Base-by-base conservation (phyloP, 352 stramenopile genomes). In the Globisporangium nagaii region DNA sequence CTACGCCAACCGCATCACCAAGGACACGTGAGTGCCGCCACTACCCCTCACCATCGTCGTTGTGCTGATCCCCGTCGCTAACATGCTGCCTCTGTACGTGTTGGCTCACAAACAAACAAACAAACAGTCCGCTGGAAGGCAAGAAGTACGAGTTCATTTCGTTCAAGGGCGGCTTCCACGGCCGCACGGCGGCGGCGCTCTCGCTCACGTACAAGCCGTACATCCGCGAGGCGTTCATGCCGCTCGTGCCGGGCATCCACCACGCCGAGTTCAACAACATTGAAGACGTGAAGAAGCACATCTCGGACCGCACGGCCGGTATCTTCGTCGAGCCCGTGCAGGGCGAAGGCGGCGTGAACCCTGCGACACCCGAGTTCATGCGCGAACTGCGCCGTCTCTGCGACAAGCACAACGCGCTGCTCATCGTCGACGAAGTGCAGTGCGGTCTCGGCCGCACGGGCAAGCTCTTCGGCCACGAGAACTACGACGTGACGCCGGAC, bases 361-460 rank as follows among this genome's bases (percentile, higher is more conserved):
- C 94, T 17, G 95, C 90, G 7, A 88, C 84, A n/a, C 63, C 65
- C 4, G 86, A 93, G 47, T 99, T 98, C 70, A 96, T 99, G 60
- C 57, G 57, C 3, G 80, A 86, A 12, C 73, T 97, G 39, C 79
- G 96, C 19, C 71, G 88, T 30, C 64, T 99, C 15, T 98, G 90
- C 65, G 90, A 98, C 64, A 93, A 98, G 56, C 86, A 88, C 60
- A 89, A 91, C 52, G 88, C 98, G 19, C 75, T 99, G 39, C 73
- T 99, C 49, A 99, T 99, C 67, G 91, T 84, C n/a, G 97, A 99
- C 79, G 97, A 99, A 79, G 96, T 99, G 25, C 97, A 99, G 78
- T 87, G 94, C 36, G 97, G 97, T 32, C 75, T 99, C n/a, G 95
- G 93, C 17, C 92, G 96, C 34, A 98, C 89, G 31, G 96, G 96